phyloP scores from a whole-genome alignment of 2,329 filamentous ascomycete genomes.

The Coniochaeta sp. region DNA sequence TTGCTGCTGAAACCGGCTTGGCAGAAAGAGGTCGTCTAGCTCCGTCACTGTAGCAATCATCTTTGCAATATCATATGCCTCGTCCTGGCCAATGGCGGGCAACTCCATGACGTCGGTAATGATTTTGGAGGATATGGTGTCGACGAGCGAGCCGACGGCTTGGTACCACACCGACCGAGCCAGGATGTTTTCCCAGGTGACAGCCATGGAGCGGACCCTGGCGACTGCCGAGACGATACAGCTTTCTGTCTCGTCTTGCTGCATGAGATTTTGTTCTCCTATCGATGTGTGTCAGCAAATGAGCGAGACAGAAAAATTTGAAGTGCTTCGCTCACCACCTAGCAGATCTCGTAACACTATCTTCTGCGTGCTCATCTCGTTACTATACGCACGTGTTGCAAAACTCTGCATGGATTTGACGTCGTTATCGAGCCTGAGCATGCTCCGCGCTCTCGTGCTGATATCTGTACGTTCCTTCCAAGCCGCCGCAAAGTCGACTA shows the following conservation, averaged over 20 bases:
- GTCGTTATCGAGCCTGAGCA: constrained; percentile 53
- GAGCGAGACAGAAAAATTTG: neutral
- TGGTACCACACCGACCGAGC: constrained; percentile 56
- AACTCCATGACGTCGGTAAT: constrained; percentile 56
- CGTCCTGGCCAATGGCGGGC: constrained; percentile 53
- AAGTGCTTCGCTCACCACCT: constrained; percentile 30
- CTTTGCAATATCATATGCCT: constrained; percentile 53
- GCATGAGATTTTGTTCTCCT: constrained; percentile 51
- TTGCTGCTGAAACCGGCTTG: constrained; percentile 23
- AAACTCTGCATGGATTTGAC: constrained; percentile 52
- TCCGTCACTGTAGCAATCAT: constrained; percentile 49
- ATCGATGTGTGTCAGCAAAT: neutral
- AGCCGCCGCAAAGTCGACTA: constrained; percentile 37
- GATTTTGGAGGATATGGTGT: constrained; percentile 51
- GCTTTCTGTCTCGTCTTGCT: constrained; percentile 45
- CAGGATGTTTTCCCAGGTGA: constrained; percentile 50
- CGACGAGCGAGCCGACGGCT: constrained; percentile 51
- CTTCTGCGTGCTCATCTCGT: constrained; percentile 53
- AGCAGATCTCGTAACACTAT: constrained; percentile 54
- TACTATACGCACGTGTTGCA: constrained; percentile 52
- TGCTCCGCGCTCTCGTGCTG: constrained; percentile 37
- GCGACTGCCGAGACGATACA: constrained; percentile 45
- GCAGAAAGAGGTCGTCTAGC: constrained; percentile 53
- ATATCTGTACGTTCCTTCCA: constrained; percentile 51
- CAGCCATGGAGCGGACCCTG: constrained; percentile 45